phyloP scores from a whole-genome alignment of 441 rosid species.

The Gossypium schwendimanii region DNA sequence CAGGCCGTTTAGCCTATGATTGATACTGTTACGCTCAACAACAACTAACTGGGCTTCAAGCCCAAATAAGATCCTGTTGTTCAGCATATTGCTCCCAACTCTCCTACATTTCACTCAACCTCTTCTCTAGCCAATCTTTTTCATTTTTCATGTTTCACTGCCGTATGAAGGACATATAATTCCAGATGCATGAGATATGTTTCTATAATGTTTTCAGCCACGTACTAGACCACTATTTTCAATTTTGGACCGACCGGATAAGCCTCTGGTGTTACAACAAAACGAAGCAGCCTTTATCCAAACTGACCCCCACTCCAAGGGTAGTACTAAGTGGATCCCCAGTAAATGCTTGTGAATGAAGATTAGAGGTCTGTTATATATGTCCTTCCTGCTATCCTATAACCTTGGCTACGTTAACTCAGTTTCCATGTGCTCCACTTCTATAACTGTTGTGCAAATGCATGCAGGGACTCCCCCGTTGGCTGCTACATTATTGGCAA shows the following conservation, averaged over 20 bases:
- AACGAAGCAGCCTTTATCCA: too few relatives aligned
- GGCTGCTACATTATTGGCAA: not conserved
- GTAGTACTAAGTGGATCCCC: not conserved
- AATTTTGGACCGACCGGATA: too few relatives aligned
- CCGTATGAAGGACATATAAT: not conserved
- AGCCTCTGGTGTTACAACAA: too few relatives aligned
- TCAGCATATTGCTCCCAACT: too few relatives aligned
- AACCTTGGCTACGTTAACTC: not conserved
- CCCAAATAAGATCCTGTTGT: not conserved
- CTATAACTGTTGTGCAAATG: not conserved
- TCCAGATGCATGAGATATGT: constrained; percentile 13
- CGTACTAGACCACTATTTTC: too few relatives aligned
- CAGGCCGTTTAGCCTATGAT: not conserved
- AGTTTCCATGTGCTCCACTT: too few relatives aligned
- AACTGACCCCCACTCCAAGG: not conserved
- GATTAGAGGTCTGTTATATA: not conserved
- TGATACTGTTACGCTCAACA: too few relatives aligned
- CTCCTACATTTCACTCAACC: too few relatives aligned
- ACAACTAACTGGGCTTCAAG: not conserved
- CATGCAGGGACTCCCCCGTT: too few relatives aligned
- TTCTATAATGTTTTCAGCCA: not conserved
- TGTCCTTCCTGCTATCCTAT: not conserved
- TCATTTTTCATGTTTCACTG: not conserved
- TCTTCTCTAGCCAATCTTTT: not conserved
- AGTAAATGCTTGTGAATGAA: not conserved